These are phyloP conservation scores for Colletotrichum horii DNA, from an alignment of 2,329 filamentous ascomycete genomes.

Conservation along the genomic window DNA sequence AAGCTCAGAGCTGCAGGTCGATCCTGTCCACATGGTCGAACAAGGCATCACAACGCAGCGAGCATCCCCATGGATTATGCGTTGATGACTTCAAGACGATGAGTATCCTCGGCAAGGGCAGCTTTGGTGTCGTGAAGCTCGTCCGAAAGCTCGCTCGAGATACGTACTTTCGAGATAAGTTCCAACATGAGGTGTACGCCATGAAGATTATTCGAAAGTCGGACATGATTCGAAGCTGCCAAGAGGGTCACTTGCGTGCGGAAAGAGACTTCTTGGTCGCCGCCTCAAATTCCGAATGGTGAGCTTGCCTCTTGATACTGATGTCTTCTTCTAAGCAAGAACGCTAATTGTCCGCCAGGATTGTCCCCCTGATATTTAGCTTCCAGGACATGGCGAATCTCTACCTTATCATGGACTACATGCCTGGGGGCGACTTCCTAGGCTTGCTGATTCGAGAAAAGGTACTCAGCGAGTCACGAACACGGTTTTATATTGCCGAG, in stretches of 20 bases:
- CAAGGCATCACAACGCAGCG: neutral
- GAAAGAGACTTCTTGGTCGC: constrained; percentile 92
- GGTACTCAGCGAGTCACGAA: constrained; percentile 76
- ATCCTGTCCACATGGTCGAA: neutral
- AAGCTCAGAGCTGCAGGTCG: neutral
- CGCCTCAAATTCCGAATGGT: constrained; percentile 86
- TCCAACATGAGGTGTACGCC: constrained; percentile 70
- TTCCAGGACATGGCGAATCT: constrained; percentile 87
- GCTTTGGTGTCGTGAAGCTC: constrained; percentile 89
- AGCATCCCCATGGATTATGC: neutral
- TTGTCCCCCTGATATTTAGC: constrained; percentile 84
- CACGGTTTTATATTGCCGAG: constrained; percentile 89
- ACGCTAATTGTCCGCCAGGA: constrained; percentile 52
- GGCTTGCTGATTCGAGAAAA: constrained; percentile 86
- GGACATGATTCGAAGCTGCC: constrained; percentile 87
- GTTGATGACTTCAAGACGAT: constrained; percentile 75
- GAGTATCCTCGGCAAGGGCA: constrained; percentile 87
- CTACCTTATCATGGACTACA: constrained; percentile 97
- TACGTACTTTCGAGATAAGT: neutral
- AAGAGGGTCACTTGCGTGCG: constrained; percentile 90
- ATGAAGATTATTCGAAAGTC: constrained; percentile 98
- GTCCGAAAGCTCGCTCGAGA: constrained; percentile 66
- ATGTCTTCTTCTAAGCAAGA: neutral
- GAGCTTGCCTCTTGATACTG: neutral
- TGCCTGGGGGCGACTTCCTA: constrained; percentile 95